Evolutionary conservation across 2,329 filamentous ascomycete genomes (phyloP), one percentile per base, ranked within the genome.

Genomic region (Diplodia mutila): DNA sequence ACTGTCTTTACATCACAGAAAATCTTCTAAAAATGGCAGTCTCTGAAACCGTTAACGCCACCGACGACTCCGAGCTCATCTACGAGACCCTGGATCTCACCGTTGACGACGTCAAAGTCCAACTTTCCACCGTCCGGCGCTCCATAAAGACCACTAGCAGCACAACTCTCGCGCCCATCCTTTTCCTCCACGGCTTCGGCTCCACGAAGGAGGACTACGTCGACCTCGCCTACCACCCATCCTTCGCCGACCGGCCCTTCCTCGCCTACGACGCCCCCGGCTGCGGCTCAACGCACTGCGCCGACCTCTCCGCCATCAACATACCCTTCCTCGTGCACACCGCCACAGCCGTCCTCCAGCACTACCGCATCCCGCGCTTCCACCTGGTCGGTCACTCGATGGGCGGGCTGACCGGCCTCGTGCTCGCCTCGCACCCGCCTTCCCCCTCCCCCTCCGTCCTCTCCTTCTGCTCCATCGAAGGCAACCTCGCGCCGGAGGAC

Each of bases 381-480:
- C 73, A 75, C 67, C 66, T 75, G 23, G 69, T 74, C n/a, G 73
- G 73, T 0, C 73, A 75, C 66, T 75, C 73, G 18, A 75, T 75
- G 73, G 72, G 73, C 32, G 73, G 73, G 7, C 67, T 75, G 6
- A 71, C 70, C 0, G 72, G 64, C 4, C 48, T 74, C 11, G 37
- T 70, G 11, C 70, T 74, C 4, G 73, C 72, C 6, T n/a, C 39
- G 39, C 65, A 65, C n/a, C 46, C 12, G 2, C 49, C 53, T 11
- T 18, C 7, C 0, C 16, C 0, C 16, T 69, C 68, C 0, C 32
- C 27, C 3, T 29, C 61, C 2, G 66, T 73, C 1, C 66, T 68
- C 53, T 73, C 71, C 65, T 75, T 75, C 61, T 54, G 68, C 66
- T 66, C 74, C 66, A 74, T 75, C 69, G 74, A 75, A 51, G 73